phyloP scores from a whole-genome alignment of 495 filamentous ascomycete species.

The Neurospora sp. region DNA sequence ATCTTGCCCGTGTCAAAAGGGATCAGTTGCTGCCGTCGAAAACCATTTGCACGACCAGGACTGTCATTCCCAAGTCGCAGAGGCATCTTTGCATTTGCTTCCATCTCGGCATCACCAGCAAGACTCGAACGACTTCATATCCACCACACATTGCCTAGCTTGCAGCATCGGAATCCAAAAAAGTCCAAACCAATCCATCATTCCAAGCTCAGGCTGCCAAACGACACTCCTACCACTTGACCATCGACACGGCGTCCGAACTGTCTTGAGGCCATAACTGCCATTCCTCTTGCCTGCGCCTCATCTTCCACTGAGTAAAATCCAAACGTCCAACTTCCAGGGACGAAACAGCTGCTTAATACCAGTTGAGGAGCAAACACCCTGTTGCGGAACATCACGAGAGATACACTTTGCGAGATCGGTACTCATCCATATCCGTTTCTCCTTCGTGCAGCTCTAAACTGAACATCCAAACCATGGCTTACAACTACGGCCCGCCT shows the following conservation, averaged over 20 bases:
- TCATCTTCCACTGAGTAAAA: not conserved
- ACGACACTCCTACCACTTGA: not conserved
- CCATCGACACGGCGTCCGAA: not conserved
- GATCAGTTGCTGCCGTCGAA: not conserved
- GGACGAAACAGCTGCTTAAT: not conserved
- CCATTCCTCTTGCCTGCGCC: not conserved
- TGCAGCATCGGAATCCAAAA: not conserved
- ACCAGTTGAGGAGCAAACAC: not conserved
- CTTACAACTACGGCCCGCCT: conserved; percentile 46
- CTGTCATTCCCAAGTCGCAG: not conserved
- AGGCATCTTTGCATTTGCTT: not conserved
- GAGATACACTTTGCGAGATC: not conserved
- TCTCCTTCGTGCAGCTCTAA: not conserved
- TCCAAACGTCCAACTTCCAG: not conserved
- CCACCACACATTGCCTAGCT: not conserved
- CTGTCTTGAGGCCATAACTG: not conserved
- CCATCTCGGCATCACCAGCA: not conserved
- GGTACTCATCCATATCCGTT: not conserved
- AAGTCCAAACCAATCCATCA: not conserved
- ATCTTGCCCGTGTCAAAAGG: not conserved
- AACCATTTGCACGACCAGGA: not conserved
- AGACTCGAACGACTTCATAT: not conserved
- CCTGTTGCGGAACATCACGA: not conserved
- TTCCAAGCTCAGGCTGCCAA: not conserved
- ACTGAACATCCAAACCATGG: conserved; percentile 15